Conservation (phyloP, 305 asterid genomes). For the Fraxinus albicans region DNA sequence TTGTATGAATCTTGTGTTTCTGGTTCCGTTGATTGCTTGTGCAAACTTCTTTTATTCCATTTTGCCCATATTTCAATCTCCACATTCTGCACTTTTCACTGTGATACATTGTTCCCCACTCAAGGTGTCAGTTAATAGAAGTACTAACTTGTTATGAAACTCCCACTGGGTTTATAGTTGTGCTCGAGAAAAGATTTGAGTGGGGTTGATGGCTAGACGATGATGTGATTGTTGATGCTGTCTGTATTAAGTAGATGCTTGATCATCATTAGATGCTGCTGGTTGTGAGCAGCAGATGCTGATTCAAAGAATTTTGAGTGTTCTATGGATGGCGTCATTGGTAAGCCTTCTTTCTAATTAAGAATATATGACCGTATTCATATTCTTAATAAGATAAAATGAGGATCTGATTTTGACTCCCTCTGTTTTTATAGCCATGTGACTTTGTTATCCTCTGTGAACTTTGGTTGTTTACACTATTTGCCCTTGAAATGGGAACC, state of each 20-base stretch:
- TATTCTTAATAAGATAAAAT: neutral
- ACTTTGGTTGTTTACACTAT: conserved; percentile 5
- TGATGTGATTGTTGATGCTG: conserved; percentile 29
- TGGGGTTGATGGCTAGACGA: conserved; percentile 23
- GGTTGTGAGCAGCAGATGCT: conserved; percentile 23
- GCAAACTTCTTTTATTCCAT: neutral
- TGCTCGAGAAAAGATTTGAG: conserved; percentile 27
- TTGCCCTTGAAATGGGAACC: conserved; percentile 4
- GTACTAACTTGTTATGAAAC: conserved; percentile 18
- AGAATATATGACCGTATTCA: neutral
- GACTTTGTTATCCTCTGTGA: neutral
- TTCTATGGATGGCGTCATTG: conserved; percentile 3
- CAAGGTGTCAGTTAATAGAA: conserved; percentile 7
- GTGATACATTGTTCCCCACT: neutral
- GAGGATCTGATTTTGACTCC: conserved; percentile 4
- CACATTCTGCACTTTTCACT: neutral
- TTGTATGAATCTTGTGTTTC: neutral
- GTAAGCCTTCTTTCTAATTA: conserved; percentile 16
- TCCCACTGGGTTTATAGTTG: conserved; percentile 25
- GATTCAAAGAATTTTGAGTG: conserved; percentile 17
- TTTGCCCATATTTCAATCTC: neutral
- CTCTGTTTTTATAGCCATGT: neutral
- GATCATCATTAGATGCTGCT: conserved; percentile 13
- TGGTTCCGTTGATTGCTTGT: neutral
- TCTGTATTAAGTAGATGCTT: conserved; percentile 25